A percentile compares a stretch with the other conserved stretches of the same genome.
Evolutionary conservation across 345 rosid genomes (phyloP).

Genomic region (Aethionema arabicum): DNA sequence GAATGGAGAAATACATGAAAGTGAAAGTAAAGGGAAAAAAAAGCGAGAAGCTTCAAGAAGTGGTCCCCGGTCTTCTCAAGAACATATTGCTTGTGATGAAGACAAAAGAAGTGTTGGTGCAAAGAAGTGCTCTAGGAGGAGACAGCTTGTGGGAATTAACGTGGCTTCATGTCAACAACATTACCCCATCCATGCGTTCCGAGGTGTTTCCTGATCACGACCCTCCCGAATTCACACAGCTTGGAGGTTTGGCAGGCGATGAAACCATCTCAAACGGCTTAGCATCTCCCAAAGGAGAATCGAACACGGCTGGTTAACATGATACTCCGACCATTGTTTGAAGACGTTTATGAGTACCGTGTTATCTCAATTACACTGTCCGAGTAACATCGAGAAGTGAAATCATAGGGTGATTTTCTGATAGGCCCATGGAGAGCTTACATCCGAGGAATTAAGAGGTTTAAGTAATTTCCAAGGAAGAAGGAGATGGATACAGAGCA

Average conservation of each 20-base stretch:
- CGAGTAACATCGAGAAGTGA: no score
- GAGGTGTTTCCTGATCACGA: conserved; percentile 89
- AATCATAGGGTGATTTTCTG: no score
- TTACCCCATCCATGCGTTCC: conserved; percentile 69
- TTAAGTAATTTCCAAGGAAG: no score
- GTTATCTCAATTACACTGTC: no score
- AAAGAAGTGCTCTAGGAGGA: conserved; percentile 87
- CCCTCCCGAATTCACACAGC: conserved; percentile 29
- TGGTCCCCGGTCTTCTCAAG: conserved; percentile 83
- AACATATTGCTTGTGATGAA: conserved; percentile 82
- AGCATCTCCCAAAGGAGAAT: conserved; percentile 40
- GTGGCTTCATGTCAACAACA: conserved; percentile 92
- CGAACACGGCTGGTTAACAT: conserved; percentile 28
- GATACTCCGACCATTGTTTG: no score
- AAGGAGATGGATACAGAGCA: no score
- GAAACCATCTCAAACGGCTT: conserved; percentile 28
- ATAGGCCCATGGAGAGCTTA: no score
- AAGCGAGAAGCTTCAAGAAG: conserved; percentile 90
- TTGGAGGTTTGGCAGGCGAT: no score
- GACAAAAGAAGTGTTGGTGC: conserved; percentile 72
- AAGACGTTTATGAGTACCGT: no score
- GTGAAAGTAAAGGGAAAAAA: conserved; percentile 84
- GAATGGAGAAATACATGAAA: conserved; percentile 94
- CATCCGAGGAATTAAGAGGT: no score
- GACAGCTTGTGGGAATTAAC: conserved; percentile 98